phyloP scores from a whole-genome alignment of 768 basidiomycete species.

The Boletus reticulatus region DNA sequence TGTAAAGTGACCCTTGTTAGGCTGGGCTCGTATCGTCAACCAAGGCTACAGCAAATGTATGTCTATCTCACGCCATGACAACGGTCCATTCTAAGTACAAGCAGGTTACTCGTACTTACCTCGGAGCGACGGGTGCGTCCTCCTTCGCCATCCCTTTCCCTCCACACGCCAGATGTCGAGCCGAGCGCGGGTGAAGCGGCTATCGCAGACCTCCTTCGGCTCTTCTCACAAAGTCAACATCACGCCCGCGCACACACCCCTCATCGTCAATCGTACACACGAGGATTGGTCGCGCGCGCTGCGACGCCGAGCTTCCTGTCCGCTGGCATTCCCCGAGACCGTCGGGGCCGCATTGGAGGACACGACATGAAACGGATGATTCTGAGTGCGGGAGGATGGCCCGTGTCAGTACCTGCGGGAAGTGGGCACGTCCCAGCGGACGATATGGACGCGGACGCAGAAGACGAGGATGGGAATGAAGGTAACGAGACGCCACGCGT shows the following conservation, averaged over 20 bases:
- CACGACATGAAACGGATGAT: slow-evolving; percentile 29
- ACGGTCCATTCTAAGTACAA: slow-evolving; percentile 1
- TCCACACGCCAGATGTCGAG: slow-evolving; percentile 47
- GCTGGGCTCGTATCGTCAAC: slow-evolving; percentile 55
- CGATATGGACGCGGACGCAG: slow-evolving; percentile 33
- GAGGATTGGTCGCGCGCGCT: slow-evolving; percentile 28
- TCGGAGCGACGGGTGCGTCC: slow-evolving; percentile 62
- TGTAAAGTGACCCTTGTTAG: slow-evolving; percentile 58
- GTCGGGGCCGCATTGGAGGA: slow-evolving; percentile 70
- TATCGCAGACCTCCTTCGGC: slow-evolving; percentile 61
- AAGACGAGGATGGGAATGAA: slow-evolving; percentile 40
- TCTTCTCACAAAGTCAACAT: slow-evolving; percentile 54
- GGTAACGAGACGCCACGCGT: slow-evolving; percentile 57
- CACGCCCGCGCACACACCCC: slow-evolving; percentile 25
- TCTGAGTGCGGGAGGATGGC: slow-evolving; percentile 27
- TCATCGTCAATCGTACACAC: slow-evolving; percentile 28
- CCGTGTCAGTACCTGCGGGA: slow-evolving; percentile 7
- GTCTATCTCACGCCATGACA: slow-evolving; percentile 17
- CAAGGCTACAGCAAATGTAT: slow-evolving; percentile 80
- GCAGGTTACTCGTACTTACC: slow-evolving; percentile 71
- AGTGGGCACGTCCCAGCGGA: slow-evolving; percentile 8
- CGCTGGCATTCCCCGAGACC: slow-evolving; percentile 71
- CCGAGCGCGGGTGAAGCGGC: slow-evolving; percentile 67
- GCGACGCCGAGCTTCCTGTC: slow-evolving; percentile 65
- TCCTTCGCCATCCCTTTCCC: slow-evolving; percentile 58